A percentile compares a stretch with the other conserved stretches of the same genome.
Evolutionary conservation across 345 rosid species (phyloP).

Genomic region (Chamaenerion angustifolium): DNA sequence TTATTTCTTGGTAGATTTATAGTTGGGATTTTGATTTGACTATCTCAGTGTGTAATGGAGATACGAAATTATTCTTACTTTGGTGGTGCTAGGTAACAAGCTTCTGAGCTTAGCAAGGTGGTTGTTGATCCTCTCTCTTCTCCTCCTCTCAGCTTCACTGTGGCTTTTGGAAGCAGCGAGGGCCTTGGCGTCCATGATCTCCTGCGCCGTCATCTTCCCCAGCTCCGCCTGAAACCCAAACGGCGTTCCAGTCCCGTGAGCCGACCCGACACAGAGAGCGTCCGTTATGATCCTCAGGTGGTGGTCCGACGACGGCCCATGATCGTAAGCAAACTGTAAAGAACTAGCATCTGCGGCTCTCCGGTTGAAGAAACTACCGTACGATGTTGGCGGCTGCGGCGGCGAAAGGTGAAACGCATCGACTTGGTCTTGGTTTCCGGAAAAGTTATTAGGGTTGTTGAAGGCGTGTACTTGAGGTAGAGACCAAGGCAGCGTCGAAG

Average conservation of each 20-base stretch:
- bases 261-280: slow-evolving; percentile 51
- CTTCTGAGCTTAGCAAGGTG: slow-evolving; percentile 57
- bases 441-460: slow-evolving; percentile 26
- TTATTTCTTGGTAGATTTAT: too few species aligned
- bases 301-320: slow-evolving; percentile 47
- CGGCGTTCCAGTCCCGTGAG: slow-evolving; percentile 38
- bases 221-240: slow-evolving; percentile 75
- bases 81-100: slow-evolving; percentile 39
- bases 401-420: slow-evolving; percentile 60
- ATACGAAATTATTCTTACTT: slow-evolving; percentile 21
- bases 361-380: slow-evolving; percentile 50
- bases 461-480: slow-evolving; percentile 38
- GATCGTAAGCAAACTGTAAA: slow-evolving; percentile 51
- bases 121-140: slow-evolving; percentile 63
- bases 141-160: slow-evolving; percentile 86
- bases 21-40: neutral
- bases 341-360: slow-evolving; percentile 39
- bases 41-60: neutral
- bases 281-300: slow-evolving; percentile 65
- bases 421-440: slow-evolving; percentile 9
- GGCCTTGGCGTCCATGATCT: slow-evolving; percentile 98
- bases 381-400: slow-evolving; percentile 26
- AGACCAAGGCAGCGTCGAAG: slow-evolving; percentile 28
- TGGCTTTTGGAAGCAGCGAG: slow-evolving; percentile 96
- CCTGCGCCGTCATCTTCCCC: slow-evolving; percentile 87